phyloP scores from a whole-genome alignment of 2,329 filamentous ascomycete genomes.

The Clonostachys chloroleuca region DNA sequence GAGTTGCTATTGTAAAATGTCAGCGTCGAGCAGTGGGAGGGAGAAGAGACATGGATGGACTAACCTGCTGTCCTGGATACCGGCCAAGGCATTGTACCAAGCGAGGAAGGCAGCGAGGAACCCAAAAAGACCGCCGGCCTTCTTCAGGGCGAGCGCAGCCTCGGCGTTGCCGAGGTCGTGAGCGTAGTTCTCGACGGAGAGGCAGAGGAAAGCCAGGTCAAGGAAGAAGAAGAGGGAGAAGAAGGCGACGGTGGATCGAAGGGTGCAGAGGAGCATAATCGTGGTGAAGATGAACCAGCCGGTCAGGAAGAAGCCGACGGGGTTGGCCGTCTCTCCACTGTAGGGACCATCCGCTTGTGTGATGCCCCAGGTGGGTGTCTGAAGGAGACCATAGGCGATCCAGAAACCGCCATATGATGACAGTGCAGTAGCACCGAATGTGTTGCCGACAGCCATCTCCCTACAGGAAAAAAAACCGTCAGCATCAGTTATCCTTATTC shows the following conservation, averaged over 20 bases:
- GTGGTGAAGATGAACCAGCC: constrained; percentile 86
- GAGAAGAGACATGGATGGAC: constrained; percentile 14
- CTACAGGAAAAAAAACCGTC: constrained; percentile 29
- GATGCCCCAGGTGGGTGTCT: constrained; percentile 63
- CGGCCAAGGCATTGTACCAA: constrained; percentile 84
- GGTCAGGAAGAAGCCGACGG: constrained; percentile 70
- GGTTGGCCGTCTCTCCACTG: constrained; percentile 39
- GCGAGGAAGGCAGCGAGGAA: constrained; percentile 75
- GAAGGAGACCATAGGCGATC: constrained; percentile 69
- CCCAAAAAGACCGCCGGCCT: constrained; percentile 76
- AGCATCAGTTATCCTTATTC: not conserved
- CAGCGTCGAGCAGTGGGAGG: not conserved
- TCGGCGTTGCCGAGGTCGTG: constrained; percentile 41
- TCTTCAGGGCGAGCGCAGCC: constrained; percentile 48
- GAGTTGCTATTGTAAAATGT: constrained; percentile 55
- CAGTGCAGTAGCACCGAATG: constrained; percentile 76
- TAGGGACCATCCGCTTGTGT: constrained; percentile 39
- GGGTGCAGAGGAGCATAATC: constrained; percentile 67
- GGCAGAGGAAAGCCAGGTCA: constrained; percentile 70
- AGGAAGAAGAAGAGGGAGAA: constrained; percentile 74
- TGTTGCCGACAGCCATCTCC: constrained; percentile 87
- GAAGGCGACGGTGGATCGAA: constrained; percentile 75
- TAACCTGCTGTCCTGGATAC: constrained; percentile 69
- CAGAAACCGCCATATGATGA: constrained; percentile 84
- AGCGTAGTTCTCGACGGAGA: constrained; percentile 60